Base-by-base conservation (phyloP, 1,139 yeast species). In the Pichia sp. region DNA sequence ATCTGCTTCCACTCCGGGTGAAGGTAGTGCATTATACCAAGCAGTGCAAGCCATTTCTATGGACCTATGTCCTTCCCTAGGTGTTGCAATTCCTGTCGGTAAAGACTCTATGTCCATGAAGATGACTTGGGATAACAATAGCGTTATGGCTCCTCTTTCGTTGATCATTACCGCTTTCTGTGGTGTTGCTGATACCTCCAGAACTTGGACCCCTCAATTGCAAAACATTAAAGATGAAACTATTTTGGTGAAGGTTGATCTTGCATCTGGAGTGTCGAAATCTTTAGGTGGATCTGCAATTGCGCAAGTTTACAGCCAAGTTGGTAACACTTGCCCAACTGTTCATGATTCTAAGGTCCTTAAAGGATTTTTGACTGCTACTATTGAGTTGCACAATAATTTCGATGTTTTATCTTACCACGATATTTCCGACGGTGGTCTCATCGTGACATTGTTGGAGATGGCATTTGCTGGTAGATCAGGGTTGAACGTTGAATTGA, bases 21-120 rank as follows among this genome's bases (percentile, higher is more conserved):
- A 95, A 73, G 99, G 99, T 56, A 81, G 96, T 48, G 93, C 91
- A 62, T 78, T 95, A 60, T 95, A 93, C 69, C 97, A 92, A 70
- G 99, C 98, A 48, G 99, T 95, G 50, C 93, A 91, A 73, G 98
- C 99, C 5, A 85, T 95, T 66, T 97, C 98, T 63, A 71, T 92
- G 68, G 97, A 91, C 63, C 79, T 95, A 66, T 95, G 99, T 73
- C 98, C 99, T 38, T 92, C 82, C 57, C 79, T 95, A 61, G 98
- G 96, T 49, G 75, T 95, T 60, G 78, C 96, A 29, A 91, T 95
- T 57, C 99, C 99, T 16, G 99, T 95, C 46, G 99, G 99, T 64
- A 95, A 95, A 75, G 99, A 95, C 72, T 92, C 98, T 50, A 91
- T 93, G 97, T 92, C 98, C 33, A 92, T 95, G 99, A 91, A 91